Base-by-base conservation (phyloP, 441 rosid genomes). In the Erodium chrysanthum region DNA sequence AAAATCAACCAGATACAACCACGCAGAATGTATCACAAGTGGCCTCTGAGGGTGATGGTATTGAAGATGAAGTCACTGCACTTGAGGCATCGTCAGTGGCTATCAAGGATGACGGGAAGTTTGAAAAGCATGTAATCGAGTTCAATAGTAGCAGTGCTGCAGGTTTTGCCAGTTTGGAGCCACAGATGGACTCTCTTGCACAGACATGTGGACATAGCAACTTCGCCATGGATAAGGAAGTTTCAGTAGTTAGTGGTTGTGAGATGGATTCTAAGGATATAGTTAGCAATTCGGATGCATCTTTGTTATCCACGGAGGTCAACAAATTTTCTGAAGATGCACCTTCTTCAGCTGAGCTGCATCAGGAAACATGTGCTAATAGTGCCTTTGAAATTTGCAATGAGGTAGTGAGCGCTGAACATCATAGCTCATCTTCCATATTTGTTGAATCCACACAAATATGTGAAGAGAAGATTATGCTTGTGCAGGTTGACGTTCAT, bases 281-380 rank as follows among this genome's bases (percentile, higher is more conserved):
- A 29, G 75, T 65, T 22, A 72, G 70, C 66, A 70, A 78, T 35
- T 68, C 79, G 69, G 78, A 68, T 40, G 64, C 71, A 71, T 75
- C 81, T 58, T 60, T 76, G 29, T 62, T 64, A 66, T 60, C 78
- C n/a, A 62, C 21, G 37, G 78, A 70, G 27, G 80, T 76, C 11
- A 33, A 50, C 37, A 70, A 73, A 76, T 69, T 65, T 75, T 67
- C 73, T 56, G 67, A 71, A 68, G 72, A 17, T 37, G 71, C 31
- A 1, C 33, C 65, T 75, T 81, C 82, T 73, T 74, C 76, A 37
- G 70, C 70, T 31, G 70, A 84, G 64, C 62, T 74, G 70, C 71
- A 46, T 56, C 21, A 46, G 59, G 78, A 79, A 65, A 65, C 70
- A 68, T 76, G 63, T 65, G 54, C 75, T 11, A n/a, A 64, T 25